These are phyloP conservation scores for Linum usitatissimum DNA, from an alignment of 345 rosid genomes.

Conservation along the genomic window DNA sequence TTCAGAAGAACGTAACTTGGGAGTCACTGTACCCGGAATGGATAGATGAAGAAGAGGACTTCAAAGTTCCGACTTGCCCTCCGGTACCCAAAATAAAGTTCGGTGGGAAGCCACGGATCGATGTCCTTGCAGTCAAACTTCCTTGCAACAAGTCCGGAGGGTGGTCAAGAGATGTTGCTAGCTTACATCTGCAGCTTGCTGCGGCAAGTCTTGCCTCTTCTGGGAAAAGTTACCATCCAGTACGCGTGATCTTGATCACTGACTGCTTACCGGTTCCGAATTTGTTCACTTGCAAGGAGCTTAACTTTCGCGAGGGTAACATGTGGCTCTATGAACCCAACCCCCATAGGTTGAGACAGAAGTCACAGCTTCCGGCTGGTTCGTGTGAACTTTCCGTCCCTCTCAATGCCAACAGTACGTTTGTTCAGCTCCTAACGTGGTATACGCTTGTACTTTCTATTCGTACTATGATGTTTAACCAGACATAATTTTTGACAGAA, in stretches of 20 bases:
- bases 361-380: constrained; percentile 62
- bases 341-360: constrained; percentile 47
- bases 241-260: constrained; percentile 53
- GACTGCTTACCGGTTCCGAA: constrained; percentile 73
- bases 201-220: constrained; percentile 75
- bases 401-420: constrained; percentile 66
- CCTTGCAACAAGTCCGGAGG: constrained; percentile 52
- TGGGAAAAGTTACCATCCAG: constrained; percentile 58
- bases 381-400: constrained; percentile 88
- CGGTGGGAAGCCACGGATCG: constrained; percentile 67
- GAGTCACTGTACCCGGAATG: constrained; percentile 79
- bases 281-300: constrained; percentile 74
- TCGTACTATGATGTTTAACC: not conserved
- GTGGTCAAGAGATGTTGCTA: constrained; percentile 83
- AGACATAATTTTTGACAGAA: constrained; percentile 28
- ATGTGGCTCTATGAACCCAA: constrained; percentile 72
- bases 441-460: not conserved
- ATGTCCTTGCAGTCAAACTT: constrained; percentile 67
- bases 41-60: constrained; percentile 91
- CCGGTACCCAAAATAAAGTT: constrained; percentile 49
- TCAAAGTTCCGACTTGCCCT: constrained; percentile 75
- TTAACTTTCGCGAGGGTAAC: constrained; percentile 40
- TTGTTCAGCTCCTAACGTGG: constrained; percentile 1
- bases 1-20: constrained; percentile 47
- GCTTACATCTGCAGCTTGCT: constrained; percentile 75